Evolutionary conservation across 2,329 filamentous ascomycete genomes (phyloP).

Genomic region (Colletotrichum sp.): DNA sequence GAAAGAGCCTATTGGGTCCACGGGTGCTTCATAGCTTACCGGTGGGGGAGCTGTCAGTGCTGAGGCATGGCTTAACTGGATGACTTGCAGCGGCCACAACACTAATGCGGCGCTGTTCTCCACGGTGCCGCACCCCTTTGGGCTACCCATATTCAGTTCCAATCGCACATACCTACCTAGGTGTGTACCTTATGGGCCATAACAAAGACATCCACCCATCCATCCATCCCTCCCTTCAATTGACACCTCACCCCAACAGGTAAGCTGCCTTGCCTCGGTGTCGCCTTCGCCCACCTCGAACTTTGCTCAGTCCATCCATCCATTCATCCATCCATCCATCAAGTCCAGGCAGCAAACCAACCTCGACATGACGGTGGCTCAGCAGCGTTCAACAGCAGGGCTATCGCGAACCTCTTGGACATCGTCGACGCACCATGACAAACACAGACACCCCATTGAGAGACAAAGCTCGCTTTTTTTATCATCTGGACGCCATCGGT

Average conservation of each 20-base stretch:
- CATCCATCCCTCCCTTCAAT: slow-evolving; percentile 4
- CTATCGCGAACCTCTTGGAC: neutral
- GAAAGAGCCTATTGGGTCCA: neutral
- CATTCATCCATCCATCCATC: neutral
- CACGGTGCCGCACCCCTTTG: neutral
- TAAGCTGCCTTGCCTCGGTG: neutral
- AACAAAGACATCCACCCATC: neutral
- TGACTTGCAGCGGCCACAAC: slow-evolving; percentile 11
- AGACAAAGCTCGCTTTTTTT: slow-evolving; percentile 53
- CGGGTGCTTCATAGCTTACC: neutral
- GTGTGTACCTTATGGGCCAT: neutral
- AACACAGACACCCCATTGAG: slow-evolving; percentile 27
- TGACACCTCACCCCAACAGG: neutral
- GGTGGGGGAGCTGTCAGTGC: slow-evolving; percentile 10
- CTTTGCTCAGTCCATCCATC: neutral
- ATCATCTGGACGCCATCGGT: slow-evolving; percentile 38
- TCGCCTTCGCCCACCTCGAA: neutral
- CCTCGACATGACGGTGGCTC: slow-evolving; percentile 7
- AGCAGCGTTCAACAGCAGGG: neutral
- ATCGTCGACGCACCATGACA: slow-evolving; percentile 23
- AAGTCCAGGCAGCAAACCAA: neutral
- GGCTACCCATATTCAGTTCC: neutral
- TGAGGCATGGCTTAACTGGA: slow-evolving; percentile 2
- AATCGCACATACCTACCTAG: neutral
- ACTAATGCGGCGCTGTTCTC: slow-evolving; percentile 7